These are phyloP conservation scores for Aspergillus amoenus DNA, from an alignment of 2,329 filamentous ascomycete genomes.

Conservation along the genomic window DNA sequence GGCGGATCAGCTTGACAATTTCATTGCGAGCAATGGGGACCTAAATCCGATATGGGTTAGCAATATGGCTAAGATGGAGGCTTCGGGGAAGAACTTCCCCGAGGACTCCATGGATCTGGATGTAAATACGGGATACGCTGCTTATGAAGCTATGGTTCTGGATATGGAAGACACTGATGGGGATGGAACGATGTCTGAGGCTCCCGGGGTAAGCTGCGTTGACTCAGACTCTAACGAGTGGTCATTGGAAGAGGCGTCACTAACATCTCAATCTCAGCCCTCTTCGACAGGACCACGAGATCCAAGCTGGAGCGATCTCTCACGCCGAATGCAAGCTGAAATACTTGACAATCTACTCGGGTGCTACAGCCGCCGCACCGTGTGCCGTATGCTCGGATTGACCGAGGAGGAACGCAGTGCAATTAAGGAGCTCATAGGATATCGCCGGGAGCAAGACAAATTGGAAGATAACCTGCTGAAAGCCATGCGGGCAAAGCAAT, in stretches of 20 bases:
- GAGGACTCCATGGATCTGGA: background rate
- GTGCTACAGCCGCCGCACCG: slow-evolving; percentile 19
- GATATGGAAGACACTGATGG: slow-evolving; percentile 24
- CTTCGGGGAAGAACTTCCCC: background rate
- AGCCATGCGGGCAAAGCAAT: slow-evolving; percentile 37
- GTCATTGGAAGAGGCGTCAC: background rate
- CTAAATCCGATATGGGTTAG: slow-evolving; percentile 27
- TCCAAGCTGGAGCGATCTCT: slow-evolving; percentile 35
- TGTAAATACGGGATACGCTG: slow-evolving; percentile 3
- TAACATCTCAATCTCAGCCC: background rate
- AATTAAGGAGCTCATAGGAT: slow-evolving; percentile 16
- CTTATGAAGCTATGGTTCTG: background rate
- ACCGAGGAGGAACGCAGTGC: slow-evolving; percentile 21
- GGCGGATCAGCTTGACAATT: slow-evolving; percentile 20
- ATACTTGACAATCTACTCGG: slow-evolving; percentile 35
- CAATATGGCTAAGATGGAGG: slow-evolving; percentile 28
- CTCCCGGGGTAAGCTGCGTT: slow-evolving; percentile 7
- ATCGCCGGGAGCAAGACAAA: slow-evolving; percentile 27
- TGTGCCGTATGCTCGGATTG: slow-evolving; percentile 27
- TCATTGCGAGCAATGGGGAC: slow-evolving; percentile 28
- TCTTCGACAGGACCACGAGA: slow-evolving; percentile 4
- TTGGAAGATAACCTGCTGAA: slow-evolving; percentile 29
- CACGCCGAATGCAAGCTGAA: slow-evolving; percentile 33
- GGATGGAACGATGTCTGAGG: slow-evolving; percentile 10
- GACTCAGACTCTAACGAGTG: background rate